Conservation (phyloP, 192 early-diverging fungal species). For the Spinellus fusiger region DNA sequence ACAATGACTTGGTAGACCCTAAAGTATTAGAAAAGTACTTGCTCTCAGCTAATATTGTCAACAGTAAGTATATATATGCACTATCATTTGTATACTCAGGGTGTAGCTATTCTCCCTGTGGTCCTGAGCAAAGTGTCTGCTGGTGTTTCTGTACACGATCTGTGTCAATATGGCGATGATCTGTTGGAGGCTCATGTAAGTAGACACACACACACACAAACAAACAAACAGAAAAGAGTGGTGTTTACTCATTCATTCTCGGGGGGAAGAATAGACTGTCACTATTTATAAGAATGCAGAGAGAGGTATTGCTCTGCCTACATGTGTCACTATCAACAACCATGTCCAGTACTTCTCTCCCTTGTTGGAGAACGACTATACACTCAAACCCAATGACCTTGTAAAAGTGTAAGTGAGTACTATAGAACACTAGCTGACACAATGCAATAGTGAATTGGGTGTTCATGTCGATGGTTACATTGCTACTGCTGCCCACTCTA, state of each 20-base stretch:
- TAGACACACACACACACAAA: neutral
- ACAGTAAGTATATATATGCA: constrained; percentile 42
- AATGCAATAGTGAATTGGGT: constrained; percentile 61
- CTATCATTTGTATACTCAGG: neutral
- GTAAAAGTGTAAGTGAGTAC: constrained; percentile 83
- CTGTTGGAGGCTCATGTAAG: constrained; percentile 53
- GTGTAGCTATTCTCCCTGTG: constrained; percentile 48
- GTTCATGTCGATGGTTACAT: constrained; percentile 93
- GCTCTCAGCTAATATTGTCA: constrained; percentile 69
- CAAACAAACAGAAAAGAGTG: neutral
- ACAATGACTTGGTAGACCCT: constrained; percentile 62
- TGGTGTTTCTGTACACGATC: constrained; percentile 54
- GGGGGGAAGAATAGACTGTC: constrained; percentile 46
- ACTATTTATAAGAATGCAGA: constrained; percentile 60
- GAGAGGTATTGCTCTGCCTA: constrained; percentile 80
- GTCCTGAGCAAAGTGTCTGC: constrained; percentile 46
- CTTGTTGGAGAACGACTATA: constrained; percentile 51
- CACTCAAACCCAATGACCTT: constrained; percentile 70
- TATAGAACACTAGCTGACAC: too few relatives aligned
- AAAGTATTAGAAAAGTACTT: constrained; percentile 68
- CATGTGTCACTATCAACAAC: constrained; percentile 77
- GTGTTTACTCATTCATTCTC: neutral
- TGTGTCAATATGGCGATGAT: constrained; percentile 65
- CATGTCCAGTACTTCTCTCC: constrained; percentile 77
- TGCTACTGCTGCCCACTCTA: constrained; percentile 76